Evolutionary conservation across 1,139 yeast species (phyloP).

Genomic region (Taphrina communis): DNA sequence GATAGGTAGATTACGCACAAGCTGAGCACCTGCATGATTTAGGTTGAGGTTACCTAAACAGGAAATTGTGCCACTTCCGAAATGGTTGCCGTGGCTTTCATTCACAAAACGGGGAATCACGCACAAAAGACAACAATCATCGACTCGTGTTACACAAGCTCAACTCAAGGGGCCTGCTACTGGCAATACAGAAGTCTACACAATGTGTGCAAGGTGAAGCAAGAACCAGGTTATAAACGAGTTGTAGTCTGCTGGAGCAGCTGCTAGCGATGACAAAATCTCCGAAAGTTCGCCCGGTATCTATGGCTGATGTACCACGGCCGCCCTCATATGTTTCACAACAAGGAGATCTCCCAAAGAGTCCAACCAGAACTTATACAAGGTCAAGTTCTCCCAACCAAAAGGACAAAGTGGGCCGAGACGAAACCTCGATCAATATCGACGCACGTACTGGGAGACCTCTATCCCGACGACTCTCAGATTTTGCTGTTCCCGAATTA

Average conservation of each 20-base stretch:
- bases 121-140: constrained; percentile 16
- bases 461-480: constrained; percentile 12
- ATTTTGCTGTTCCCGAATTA: constrained; percentile 6
- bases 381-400: neutral
- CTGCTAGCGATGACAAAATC: neutral
- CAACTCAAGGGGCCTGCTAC: no score
- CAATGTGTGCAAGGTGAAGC: no score
- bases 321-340: constrained; percentile 19
- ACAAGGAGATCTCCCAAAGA: constrained; percentile 1
- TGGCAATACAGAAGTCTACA: no score
- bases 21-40: neutral
- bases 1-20: neutral
- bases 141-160: constrained; percentile 1
- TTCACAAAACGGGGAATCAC: constrained; percentile 1
- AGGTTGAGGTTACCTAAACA: neutral
- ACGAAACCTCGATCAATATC: neutral
- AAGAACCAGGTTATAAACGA: no score
- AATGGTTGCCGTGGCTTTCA: constrained; percentile 10
- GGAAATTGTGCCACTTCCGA: constrained; percentile 12
- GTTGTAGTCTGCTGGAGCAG: neutral
- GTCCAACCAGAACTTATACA: constrained; percentile 1
- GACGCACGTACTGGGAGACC: constrained; percentile 4
- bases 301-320: neutral
- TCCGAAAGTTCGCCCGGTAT: neutral
- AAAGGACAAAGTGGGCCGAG: neutral